Base-by-base conservation (phyloP, 179 eudicot genomes). In the Silene noctiflora region DNA sequence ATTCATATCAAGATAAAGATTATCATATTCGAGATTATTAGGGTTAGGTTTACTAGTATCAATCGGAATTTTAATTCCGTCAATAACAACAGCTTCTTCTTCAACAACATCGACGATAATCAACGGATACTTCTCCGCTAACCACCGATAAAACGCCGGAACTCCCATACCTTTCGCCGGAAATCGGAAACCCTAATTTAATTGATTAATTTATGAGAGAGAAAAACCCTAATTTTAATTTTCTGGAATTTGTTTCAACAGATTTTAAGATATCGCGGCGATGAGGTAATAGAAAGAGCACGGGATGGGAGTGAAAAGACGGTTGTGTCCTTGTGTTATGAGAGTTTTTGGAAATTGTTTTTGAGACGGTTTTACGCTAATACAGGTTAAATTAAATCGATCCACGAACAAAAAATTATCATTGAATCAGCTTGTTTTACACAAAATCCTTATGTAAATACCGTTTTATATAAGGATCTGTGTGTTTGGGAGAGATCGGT, bases 61-160 rank as follows among this genome's bases (percentile, higher is more conserved):
- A 19, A 93, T 87, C 0, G 97, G 98, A 74, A 93, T 91, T 55
- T 79, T 82, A 19, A 91, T 73, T 12, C 89, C 97, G 1, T 93
- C 90, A 53, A 93, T 87, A 0, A 19, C 91, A 12, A 87, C 94
- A 0, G 86, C 56, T 59, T 90, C 97, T 84, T 92, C 96, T 76
- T 91, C 97, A 4, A 87, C 62, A 13, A 89, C 97, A 72, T 92
- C 96, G 17, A 87, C 91, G 22, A 92, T 84, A 46, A 88, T 89
- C 82, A 89, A 13, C 44, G 97, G 96, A 79, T 92, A 92, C 86
- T 91, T 92, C 88, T 92, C 97, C 60, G 96, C 96, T 20, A 92
- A 61, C 97, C 97, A 92, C 77, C 97, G 85, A 76, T 92, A 92
- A 70, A 92, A 92, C 72, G 97, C 91, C 73, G 89, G 91, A 7